Evolutionary conservation across 208 protist species (phyloP), one percentile per base, ranked within the genome.

Genomic region (Novymonas esmeraldas): DNA sequence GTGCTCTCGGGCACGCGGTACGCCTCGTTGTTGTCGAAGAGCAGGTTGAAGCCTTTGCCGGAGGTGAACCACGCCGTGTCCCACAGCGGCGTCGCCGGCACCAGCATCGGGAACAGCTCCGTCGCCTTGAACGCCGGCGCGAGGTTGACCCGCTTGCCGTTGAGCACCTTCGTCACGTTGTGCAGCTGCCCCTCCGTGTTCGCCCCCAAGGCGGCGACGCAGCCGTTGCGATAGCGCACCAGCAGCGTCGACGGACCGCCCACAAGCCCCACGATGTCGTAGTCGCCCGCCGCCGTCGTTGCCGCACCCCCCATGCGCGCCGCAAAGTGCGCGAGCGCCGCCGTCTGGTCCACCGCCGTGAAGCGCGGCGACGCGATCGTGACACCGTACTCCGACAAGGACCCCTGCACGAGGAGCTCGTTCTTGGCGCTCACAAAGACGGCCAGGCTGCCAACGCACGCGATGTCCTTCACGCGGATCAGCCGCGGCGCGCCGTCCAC

Each of bases 101-200:
- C 46, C 20, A 82, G 64, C 41, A 87, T 70, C 6, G 84, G 84
- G 36, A 90, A 62, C 31, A 87, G 48, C 18, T 67, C 64, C 3
- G 39, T 71, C 6, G 58, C 68, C 18, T 67, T 56, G 71, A 79
- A 83, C 20, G 84, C 66, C 2, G 65, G 76, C 6, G 84, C 84
- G 38, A 90, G 68, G 67, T 90, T 90, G 36, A 85, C 57, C 9
- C 41, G 54, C 52, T 66, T 73, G 48, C 81, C 81, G 18, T 73
- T 59, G 16, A 76, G 16, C 16, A 54, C 49, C 60, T 78, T 77
- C 16, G 64, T 60, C 38, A 75, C 57, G 55, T 67, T 78, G 49
- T 84, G 64, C 69, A 92, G 66, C 70, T 92, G 82, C 0, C 85
- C 85, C 56, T 92, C 86, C n/a, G 82, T 68, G 68, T 92, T 92